Evolutionary conservation across 768 basidiomycete genomes (phyloP), one percentile per base, ranked within the genome.

Genomic region (Leccinum imitatum): DNA sequence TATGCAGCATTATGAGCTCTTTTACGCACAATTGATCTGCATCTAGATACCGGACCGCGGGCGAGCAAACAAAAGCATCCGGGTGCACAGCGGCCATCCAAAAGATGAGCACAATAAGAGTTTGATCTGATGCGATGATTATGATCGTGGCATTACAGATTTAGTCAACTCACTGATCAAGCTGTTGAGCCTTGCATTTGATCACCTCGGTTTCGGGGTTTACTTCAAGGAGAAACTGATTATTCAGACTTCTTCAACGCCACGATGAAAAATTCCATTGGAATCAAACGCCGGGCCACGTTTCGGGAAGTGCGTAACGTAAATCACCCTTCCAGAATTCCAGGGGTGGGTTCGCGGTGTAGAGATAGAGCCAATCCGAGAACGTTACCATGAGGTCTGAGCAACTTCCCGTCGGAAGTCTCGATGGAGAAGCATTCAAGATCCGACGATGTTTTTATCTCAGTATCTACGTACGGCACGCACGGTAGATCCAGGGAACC

Each of bases 261-360:
- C 50, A 11, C 31, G 19, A 59, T 23, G 15, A 53, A 11, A 47
- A 6, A 46, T 53, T 68, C 58, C 63, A 50, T 62, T 50, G 39
- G 11, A 39, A 59, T 68, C 66, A 67, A 46, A 31, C 9, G 54
- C 53, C 59, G 35, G 19, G 31, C 33, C 46, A 21, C 25, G 14
- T 48, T 62, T 56, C 8, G 10, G 30, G 27, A 14, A 46, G 54
- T 10, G 21, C 21, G 3, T 67, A 30, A 15, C 62, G 56, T 64
- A 65, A 52, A 25, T 27, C 21, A 57, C 39, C 9, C 39, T 54
- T 54, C 52, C 33, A 4, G 3, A 54, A 33, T 55, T 51, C 17
- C 15, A 27, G 13, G 25, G 7, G 17, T 35, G 14, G 15, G 50
- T 37, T 30, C 27, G 7, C 15, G n/a, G 21, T 19, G 44, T 19